These are phyloP conservation scores for Russula dissimulans DNA, from an alignment of 768 basidiomycete species.

Conservation along the genomic window DNA sequence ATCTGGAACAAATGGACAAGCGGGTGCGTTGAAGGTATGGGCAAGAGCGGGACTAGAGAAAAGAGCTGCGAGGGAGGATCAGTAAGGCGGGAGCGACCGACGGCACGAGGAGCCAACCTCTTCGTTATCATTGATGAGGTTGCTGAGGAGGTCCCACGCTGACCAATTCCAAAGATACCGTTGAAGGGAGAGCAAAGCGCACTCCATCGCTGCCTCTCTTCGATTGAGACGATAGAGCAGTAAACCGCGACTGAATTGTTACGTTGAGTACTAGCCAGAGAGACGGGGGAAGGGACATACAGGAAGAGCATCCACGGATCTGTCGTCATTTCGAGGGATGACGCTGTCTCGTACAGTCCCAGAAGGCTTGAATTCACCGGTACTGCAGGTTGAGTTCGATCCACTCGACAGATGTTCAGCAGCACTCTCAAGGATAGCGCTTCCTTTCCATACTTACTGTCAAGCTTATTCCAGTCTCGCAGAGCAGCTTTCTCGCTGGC, in stretches of 20 bases:
- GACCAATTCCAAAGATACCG: slow-evolving; percentile 21
- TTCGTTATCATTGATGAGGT: slow-evolving; percentile 18
- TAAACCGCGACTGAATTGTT: slow-evolving; percentile 58
- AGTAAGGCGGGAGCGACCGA: neutral
- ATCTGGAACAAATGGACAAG: slow-evolving; percentile 73
- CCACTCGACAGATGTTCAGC: slow-evolving; percentile 36
- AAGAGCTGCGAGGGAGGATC: slow-evolving; percentile 29
- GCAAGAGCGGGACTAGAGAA: slow-evolving; percentile 36
- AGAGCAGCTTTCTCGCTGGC: slow-evolving; percentile 76
- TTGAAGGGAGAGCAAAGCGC: slow-evolving; percentile 49
- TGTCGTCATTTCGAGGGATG: slow-evolving; percentile 36
- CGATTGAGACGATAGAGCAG: slow-evolving; percentile 72
- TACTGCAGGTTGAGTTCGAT: slow-evolving; percentile 56
- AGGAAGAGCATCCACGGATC: slow-evolving; percentile 84
- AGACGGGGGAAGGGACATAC: slow-evolving; percentile 30
- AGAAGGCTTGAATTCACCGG: slow-evolving; percentile 54
- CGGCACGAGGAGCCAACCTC: slow-evolving; percentile 7
- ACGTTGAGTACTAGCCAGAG: slow-evolving; percentile 2
- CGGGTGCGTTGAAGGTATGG: slow-evolving; percentile 43
- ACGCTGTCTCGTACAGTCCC: slow-evolving; percentile 45
- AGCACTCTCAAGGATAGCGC: neutral
- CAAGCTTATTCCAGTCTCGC: slow-evolving; percentile 76
- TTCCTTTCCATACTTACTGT: slow-evolving; percentile 39
- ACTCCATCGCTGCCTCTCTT: slow-evolving; percentile 81
- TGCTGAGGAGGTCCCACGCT: slow-evolving; percentile 12